Percentiles rank a stretch among this genome's conserved stretches.
These are phyloP conservation scores for Dichomitus squalens DNA, from an alignment of 1,284 basidiomycete species.

Conservation along the genomic window DNA sequence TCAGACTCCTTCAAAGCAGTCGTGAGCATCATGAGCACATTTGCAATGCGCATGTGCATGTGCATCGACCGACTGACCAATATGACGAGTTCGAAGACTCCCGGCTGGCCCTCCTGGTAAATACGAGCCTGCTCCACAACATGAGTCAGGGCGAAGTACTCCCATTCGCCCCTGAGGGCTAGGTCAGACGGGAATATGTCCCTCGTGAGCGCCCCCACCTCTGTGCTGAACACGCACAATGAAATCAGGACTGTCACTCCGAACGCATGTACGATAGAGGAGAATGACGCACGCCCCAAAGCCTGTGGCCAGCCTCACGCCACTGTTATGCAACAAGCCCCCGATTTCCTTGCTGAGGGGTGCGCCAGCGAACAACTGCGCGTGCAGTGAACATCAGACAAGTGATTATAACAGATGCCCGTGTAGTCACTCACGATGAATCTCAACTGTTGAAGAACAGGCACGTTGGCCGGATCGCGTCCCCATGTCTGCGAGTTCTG, in stretches of 20 bases:
- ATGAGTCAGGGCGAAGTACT: constrained; percentile 27
- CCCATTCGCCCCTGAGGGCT: constrained; percentile 27
- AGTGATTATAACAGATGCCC: background rate
- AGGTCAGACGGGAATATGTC: constrained; percentile 15
- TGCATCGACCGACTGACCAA: constrained; percentile 20
- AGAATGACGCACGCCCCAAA: constrained; percentile 36
- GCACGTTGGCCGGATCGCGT: too few relatives aligned
- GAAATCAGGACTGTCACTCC: too few relatives aligned
- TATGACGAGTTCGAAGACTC: constrained; percentile 26
- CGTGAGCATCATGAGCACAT: too few relatives aligned
- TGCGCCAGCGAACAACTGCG: constrained; percentile 37
- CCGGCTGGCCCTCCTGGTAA: constrained; percentile 26
- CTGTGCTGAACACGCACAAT: too few relatives aligned
- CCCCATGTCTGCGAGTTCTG: too few relatives aligned
- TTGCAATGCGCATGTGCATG: background rate
- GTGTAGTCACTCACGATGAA: background rate
- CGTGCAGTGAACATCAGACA: too few relatives aligned
- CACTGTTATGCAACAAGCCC: constrained; percentile 27
- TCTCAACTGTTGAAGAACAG: too few relatives aligned
- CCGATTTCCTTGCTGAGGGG: constrained; percentile 33
- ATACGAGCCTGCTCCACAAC: constrained; percentile 15
- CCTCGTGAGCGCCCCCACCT: background rate
- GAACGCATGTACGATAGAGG: too few relatives aligned
- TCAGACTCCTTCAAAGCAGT: constrained; percentile 4
- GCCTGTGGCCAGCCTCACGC: constrained; percentile 29